These are phyloP conservation scores for Dothistroma septosporum DNA, from an alignment of 2,329 filamentous ascomycete genomes.

Conservation along the genomic window DNA sequence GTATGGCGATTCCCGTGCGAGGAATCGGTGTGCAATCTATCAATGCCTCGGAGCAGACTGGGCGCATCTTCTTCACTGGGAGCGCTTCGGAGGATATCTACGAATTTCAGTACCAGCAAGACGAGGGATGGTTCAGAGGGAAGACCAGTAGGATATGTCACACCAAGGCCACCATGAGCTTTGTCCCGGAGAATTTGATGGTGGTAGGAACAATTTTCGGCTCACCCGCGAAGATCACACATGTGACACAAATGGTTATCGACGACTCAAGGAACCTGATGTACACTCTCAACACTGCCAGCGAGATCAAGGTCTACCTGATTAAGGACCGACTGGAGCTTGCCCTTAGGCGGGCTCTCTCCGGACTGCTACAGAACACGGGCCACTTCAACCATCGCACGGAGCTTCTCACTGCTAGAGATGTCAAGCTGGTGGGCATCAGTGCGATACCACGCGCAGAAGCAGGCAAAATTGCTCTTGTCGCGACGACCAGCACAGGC, in stretches of 20 bases:
- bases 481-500: conserved; percentile 86
- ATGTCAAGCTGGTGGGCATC: conserved; percentile 74
- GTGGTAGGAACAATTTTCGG: conserved; percentile 25
- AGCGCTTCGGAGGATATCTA: conserved; percentile 79
- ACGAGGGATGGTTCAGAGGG: conserved; percentile 93
- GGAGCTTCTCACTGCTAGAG: conserved; percentile 63
- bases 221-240: conserved; percentile 49
- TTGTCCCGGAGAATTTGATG: conserved; percentile 40
- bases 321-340: conserved; percentile 60
- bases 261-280: conserved; percentile 85
- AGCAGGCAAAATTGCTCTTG: conserved; percentile 77
- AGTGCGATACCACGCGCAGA: conserved; percentile 77
- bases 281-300: conserved; percentile 83
- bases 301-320: conserved; percentile 87
- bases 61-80: conserved; percentile 90
- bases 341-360: conserved; percentile 53
- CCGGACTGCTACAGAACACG: conserved; percentile 62
- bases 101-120: conserved; percentile 93
- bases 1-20: conserved; percentile 73
- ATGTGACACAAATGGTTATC: conserved; percentile 73
- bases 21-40: conserved; percentile 70
- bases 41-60: conserved; percentile 69
- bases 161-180: conserved; percentile 46
- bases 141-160: conserved; percentile 69
- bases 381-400: conserved; percentile 75